Percentiles rank a stretch among this genome's conserved stretches.
Evolutionary conservation across 2,329 filamentous ascomycete genomes (phyloP).

Genomic region (Fusarium fujikuroi): DNA sequence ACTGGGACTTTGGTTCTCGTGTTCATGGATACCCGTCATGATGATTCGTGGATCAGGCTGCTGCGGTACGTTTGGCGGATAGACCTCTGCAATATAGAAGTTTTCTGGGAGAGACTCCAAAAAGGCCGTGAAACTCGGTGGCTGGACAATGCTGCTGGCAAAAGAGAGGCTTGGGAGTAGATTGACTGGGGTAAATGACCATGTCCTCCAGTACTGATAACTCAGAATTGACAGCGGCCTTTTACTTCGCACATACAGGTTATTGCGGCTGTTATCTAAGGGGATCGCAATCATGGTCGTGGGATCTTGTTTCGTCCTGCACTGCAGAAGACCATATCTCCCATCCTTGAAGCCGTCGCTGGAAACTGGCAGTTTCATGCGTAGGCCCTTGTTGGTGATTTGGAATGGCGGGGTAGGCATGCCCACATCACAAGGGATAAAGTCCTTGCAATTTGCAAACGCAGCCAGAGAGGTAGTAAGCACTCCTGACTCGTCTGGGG

Average conservation of each 20-base stretch:
- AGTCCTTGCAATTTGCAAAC: background rate
- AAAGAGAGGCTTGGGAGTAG: background rate
- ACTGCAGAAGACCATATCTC: background rate
- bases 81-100: background rate
- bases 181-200: background rate
- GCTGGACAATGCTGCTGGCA: fast-evolving
- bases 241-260: background rate
- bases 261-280: fast-evolving
- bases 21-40: background rate
- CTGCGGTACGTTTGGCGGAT: fast-evolving
- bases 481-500: background rate
- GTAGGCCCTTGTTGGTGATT: background rate
- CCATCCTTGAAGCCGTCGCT: fast-evolving
- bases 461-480: background rate
- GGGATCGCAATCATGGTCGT: background rate
- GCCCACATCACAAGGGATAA: background rate
- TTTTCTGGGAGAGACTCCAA: background rate
- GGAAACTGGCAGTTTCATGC: background rate
- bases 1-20: fast-evolving
- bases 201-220: background rate
- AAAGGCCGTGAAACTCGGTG: background rate
- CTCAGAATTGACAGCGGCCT: fast-evolving
- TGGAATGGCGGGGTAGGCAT: background rate
- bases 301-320: background rate
- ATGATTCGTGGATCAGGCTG: background rate